Percentiles rank a stretch among this genome's conserved stretches.
Conservation (phyloP, 1,284 basidiomycete genomes). For the Peniophora sp. region DNA sequence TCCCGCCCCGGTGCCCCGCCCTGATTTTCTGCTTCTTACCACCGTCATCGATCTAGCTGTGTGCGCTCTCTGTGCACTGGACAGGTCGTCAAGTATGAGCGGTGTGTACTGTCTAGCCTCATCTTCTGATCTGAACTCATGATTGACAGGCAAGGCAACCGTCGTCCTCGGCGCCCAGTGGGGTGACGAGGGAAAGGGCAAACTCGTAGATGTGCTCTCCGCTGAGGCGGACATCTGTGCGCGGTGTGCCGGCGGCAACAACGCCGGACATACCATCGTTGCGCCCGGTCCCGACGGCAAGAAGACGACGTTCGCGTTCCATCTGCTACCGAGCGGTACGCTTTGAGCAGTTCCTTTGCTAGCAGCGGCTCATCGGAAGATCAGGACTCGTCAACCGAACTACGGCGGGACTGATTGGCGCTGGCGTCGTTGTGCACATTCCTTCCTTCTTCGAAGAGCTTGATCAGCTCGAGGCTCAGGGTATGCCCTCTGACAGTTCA, state of each 20-base stretch:
- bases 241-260: slow-evolving; percentile 96
- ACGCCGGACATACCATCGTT: slow-evolving; percentile 98
- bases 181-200: slow-evolving; percentile 96
- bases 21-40: no score
- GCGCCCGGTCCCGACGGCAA: slow-evolving; percentile 65
- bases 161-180: slow-evolving; percentile 87
- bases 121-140: no score
- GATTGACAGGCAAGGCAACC: slow-evolving; percentile 37
- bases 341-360: slow-evolving; percentile 7
- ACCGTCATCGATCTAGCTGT: no score
- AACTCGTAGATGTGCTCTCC: slow-evolving; percentile 89
- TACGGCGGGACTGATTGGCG: slow-evolving; percentile 86
- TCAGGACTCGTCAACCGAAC: slow-evolving; percentile 85
- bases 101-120: no score
- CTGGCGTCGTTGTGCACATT: slow-evolving; percentile 91
- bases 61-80: no score
- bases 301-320: slow-evolving; percentile 90
- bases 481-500: slow-evolving; percentile 29
- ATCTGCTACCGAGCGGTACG: slow-evolving; percentile 89
- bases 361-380: background rate
- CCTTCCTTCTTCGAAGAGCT: slow-evolving; percentile 95
- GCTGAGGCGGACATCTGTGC: slow-evolving; percentile 91
- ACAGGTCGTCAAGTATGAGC: no score
- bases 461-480: slow-evolving; percentile 81
- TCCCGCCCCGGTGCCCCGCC: no score